phyloP scores from a whole-genome alignment of 805 yeast species.

The Torulaspora franciscae region DNA sequence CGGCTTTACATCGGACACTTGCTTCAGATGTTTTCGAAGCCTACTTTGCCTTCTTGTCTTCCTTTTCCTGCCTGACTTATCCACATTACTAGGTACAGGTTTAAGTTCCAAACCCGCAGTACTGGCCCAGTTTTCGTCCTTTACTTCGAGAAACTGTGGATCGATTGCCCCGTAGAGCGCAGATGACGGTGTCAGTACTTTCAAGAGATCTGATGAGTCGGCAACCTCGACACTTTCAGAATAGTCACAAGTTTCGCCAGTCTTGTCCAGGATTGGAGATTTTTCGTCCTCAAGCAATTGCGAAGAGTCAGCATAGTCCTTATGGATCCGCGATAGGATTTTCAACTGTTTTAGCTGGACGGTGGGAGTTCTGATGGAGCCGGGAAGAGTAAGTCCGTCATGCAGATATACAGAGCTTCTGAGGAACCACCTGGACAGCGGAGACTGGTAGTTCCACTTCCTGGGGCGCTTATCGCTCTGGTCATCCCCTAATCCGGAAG shows the following conservation, averaged over 20 bases:
- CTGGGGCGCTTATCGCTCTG: background rate
- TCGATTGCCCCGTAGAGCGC: constrained; percentile 18
- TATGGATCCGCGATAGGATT: constrained; percentile 22
- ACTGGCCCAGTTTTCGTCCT: background rate
- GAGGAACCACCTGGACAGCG: constrained; percentile 34
- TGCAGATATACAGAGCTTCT: constrained; percentile 29
- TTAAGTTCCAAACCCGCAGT: background rate
- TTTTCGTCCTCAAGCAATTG: constrained; percentile 18
- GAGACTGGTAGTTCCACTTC: constrained; percentile 35
- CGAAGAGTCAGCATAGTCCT: constrained; percentile 12
- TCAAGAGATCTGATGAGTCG: background rate
- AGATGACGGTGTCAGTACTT: constrained; percentile 5
- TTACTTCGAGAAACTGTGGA: constrained; percentile 8
- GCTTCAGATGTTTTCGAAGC: constrained; percentile 15
- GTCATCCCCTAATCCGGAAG: background rate
- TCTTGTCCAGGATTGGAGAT: constrained; percentile 24
- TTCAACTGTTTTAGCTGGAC: constrained; percentile 28
- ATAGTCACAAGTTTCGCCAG: background rate
- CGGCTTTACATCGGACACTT: constrained; percentile 19
- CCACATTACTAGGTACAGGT: constrained; percentile 5
- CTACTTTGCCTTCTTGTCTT: constrained; percentile 11
- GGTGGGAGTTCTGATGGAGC: constrained; percentile 23
- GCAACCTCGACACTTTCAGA: background rate
- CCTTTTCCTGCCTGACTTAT: constrained; percentile 5
- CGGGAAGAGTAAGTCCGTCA: constrained; percentile 9